These are phyloP conservation scores for Purshia tridentata DNA, from an alignment of 306 rosid species.

Conservation along the genomic window DNA sequence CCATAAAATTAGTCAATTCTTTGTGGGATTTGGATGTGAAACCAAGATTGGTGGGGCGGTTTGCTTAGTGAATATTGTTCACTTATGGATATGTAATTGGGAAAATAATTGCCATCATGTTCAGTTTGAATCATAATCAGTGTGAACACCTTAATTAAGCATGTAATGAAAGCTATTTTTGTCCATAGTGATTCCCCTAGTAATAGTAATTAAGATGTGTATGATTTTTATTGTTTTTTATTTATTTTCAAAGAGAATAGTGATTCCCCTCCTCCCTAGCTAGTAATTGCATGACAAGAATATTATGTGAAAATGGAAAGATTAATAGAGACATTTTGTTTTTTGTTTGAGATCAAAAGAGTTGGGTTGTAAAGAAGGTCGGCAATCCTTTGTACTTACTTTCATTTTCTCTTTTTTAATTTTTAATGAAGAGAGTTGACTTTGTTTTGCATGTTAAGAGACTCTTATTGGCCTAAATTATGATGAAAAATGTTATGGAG, in stretches of 20 bases:
- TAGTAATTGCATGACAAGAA: neutral
- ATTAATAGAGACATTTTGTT: neutral
- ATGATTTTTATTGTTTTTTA: neutral
- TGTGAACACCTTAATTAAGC: constrained; percentile 6
- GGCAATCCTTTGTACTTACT: neutral
- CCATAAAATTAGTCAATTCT: constrained; percentile 34
- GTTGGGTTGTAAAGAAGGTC: neutral
- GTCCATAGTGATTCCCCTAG: neutral
- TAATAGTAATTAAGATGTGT: neutral
- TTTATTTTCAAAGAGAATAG: neutral
- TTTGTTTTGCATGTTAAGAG: constrained; percentile 9
- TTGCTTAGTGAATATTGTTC: constrained; percentile 14
- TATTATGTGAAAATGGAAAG: neutral
- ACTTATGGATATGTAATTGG: neutral
- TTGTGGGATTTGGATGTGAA: constrained; percentile 34
- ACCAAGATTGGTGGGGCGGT: constrained; percentile 50
- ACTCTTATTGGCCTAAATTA: constrained; percentile 18
- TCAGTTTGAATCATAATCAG: constrained; percentile 26
- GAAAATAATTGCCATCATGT: constrained; percentile 25
- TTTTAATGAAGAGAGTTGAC: neutral
- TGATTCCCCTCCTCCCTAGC: too few relatives aligned
- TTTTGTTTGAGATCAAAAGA: neutral
- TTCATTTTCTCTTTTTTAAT: too few relatives aligned
- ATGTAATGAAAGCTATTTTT: constrained; percentile 13
- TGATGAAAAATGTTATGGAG: too few relatives aligned